Evolutionary conservation across 306 rosid genomes (phyloP).

Genomic region (Datisca glomerata): DNA sequence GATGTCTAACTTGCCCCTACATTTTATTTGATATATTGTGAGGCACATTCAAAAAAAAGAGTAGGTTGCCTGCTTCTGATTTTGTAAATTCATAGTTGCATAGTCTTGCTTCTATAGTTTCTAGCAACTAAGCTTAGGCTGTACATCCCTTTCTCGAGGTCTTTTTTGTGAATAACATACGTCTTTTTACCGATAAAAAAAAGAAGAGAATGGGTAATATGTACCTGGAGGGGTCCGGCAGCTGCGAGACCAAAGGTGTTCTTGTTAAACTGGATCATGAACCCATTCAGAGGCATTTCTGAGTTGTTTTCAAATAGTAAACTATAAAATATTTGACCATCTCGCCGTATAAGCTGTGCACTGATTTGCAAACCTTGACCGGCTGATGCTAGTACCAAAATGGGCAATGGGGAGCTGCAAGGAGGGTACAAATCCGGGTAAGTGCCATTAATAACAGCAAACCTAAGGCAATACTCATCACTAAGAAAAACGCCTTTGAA

Average conservation of each 20-base stretch:
- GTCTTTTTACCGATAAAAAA: too few relatives aligned
- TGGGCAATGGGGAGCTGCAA: constrained; percentile 78
- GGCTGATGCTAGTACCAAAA: constrained; percentile 62
- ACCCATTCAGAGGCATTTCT: constrained; percentile 76
- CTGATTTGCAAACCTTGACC: constrained; percentile 98
- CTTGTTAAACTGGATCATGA: constrained; percentile 98
- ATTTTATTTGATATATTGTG: too few relatives aligned
- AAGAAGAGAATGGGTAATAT: too few relatives aligned
- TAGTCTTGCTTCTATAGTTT: too few relatives aligned
- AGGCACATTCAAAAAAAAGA: too few relatives aligned
- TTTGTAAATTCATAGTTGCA: too few relatives aligned
- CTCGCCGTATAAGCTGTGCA: constrained; percentile 66
- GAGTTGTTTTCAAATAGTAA: constrained; percentile 75
- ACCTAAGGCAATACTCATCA: constrained; percentile 2
- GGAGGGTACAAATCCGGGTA: constrained; percentile 17
- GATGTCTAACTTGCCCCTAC: too few relatives aligned
- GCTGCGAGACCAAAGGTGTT: constrained; percentile 94
- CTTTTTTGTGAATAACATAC: too few relatives aligned
- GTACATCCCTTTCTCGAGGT: too few relatives aligned
- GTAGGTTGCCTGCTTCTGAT: too few relatives aligned
- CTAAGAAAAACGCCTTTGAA: constrained; percentile 1
- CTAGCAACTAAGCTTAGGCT: too few relatives aligned
- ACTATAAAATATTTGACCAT: constrained; percentile 81
- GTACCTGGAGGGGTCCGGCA: constrained; percentile 84
- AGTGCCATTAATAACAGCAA: constrained; percentile 9